Evolutionary conservation across 768 basidiomycete genomes (phyloP).

Genomic region (Pleurotus djamor): DNA sequence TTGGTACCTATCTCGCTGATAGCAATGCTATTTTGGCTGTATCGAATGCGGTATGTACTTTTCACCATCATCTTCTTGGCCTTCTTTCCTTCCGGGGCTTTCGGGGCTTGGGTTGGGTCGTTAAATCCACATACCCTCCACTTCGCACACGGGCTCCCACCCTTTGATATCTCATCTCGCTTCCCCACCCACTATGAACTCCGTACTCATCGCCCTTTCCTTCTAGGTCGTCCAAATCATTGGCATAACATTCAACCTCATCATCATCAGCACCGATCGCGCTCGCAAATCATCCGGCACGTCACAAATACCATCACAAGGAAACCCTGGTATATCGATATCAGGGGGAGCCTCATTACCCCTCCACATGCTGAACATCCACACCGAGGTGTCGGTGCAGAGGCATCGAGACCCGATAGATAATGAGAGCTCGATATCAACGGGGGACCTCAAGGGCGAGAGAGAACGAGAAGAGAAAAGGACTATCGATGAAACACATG

Average conservation of each 20-base stretch:
- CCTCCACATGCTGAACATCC: slow-evolving; percentile 27
- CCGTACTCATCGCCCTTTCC: neutral
- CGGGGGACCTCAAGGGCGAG: too few species aligned
- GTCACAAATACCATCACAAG: neutral
- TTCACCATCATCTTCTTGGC: neutral
- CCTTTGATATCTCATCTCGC: neutral
- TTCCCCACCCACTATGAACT: neutral
- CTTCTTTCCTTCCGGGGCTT: neutral
- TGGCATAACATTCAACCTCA: slow-evolving; percentile 31
- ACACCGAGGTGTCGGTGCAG: slow-evolving; percentile 21
- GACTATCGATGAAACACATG: too few species aligned
- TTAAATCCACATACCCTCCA: neutral
- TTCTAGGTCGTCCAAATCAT: slow-evolving; percentile 39
- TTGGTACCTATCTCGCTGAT: slow-evolving; percentile 29
- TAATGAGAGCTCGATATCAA: neutral
- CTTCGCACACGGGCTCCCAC: neutral
- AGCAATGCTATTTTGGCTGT: slow-evolving; percentile 34
- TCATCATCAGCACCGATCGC: slow-evolving; percentile 24
- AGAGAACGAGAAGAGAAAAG: too few species aligned
- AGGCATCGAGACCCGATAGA: slow-evolving; percentile 14
- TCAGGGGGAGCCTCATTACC: slow-evolving; percentile 9
- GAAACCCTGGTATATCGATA: neutral
- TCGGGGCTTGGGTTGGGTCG: too few species aligned
- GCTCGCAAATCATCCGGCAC: slow-evolving; percentile 9
- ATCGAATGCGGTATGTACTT: slow-evolving; percentile 30